These are phyloP conservation scores for Chrysosporium keratinophilum DNA, from an alignment of 2,329 filamentous ascomycete genomes.

Conservation along the genomic window DNA sequence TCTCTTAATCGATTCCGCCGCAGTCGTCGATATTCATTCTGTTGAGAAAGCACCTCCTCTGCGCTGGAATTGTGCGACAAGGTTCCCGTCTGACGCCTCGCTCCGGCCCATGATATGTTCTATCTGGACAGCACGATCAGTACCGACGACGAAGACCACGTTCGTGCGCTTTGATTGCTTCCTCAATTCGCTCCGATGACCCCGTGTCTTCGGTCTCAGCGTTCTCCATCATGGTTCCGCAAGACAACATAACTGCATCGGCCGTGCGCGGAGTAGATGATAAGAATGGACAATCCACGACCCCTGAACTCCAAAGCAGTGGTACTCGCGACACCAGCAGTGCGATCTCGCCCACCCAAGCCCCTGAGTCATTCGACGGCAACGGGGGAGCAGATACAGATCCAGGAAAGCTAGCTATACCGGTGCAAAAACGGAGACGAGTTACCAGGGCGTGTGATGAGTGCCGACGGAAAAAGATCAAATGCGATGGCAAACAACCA, in stretches of 20 bases:
- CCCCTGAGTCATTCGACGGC: constrained; percentile 7
- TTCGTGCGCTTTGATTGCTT: not conserved
- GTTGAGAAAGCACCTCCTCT: not conserved
- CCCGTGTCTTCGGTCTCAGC: not conserved
- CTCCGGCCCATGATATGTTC: constrained; percentile 15
- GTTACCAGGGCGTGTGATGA: constrained; percentile 75
- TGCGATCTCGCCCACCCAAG: not conserved
- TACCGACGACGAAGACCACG: constrained; percentile 16
- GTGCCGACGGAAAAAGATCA: constrained; percentile 77
- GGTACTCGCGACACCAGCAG: not conserved
- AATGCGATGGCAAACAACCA: constrained; percentile 76
- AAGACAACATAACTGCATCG: constrained; percentile 10
- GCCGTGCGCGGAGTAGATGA: not conserved
- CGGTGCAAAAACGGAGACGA: constrained; percentile 64
- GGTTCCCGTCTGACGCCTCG: not conserved
- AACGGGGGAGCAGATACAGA: constrained; percentile 21
- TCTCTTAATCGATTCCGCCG: not conserved
- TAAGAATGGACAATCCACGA: constrained; percentile 1
- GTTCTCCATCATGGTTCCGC: constrained; percentile 9
- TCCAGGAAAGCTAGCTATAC: constrained; percentile 30
- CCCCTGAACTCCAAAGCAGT: not conserved
- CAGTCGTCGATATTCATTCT: not conserved
- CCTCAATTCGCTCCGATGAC: constrained; percentile 13
- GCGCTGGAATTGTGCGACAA: not conserved
- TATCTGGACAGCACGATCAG: constrained; percentile 10